Base-by-base conservation (phyloP, 768 basidiomycete species). In the Megacollybia marginata region DNA sequence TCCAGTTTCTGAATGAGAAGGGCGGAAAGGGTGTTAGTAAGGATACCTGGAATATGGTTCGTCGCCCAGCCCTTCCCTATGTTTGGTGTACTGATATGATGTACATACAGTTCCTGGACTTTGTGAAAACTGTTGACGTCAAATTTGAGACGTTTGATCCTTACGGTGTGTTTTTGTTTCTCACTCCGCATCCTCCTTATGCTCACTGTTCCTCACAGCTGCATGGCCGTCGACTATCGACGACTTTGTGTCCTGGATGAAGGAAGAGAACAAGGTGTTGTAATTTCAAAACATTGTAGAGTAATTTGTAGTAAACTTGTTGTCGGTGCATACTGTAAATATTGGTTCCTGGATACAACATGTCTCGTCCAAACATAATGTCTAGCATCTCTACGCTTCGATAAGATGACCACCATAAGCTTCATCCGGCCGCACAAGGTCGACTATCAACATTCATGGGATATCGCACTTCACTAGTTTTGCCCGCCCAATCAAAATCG, bases 181-280 rank as follows among this genome's bases (percentile, higher is more conserved):
- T 16, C 20, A 28, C 40, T 49, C 10, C 23, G 18, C 40, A 46
- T 52, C 40, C 40, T 32, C 44, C 31, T 16, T 20, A 38, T 33
- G 19, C 35, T 28, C 20, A 36, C 54, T 46, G 31, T 34, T 33
- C 13, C 45, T 47, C 52, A 16, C 59, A 89, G 90, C 78, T 44
- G 85, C 91, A 2, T 92, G 90, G 90, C 90, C 90, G 5, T 90
- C 88, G 34, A 76, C 83, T 19, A 86, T 92, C 54, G 90, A 93
- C 57, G 87, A 88, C 47, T 92, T 90, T 57, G 88, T 89, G 13
- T 80, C 75, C 48, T 84, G 73, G 58, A 85, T 80, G 36, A 80
- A 74, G 60, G 64, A 65, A 53, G 28, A 28, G 44, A 44, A 44
- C n/a, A 44, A 40, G 38, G 18, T 40, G 18, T 18, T 13, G 38